phyloP scores from a whole-genome alignment of 495 filamentous ascomycete genomes.

The Neurospora sp. region DNA sequence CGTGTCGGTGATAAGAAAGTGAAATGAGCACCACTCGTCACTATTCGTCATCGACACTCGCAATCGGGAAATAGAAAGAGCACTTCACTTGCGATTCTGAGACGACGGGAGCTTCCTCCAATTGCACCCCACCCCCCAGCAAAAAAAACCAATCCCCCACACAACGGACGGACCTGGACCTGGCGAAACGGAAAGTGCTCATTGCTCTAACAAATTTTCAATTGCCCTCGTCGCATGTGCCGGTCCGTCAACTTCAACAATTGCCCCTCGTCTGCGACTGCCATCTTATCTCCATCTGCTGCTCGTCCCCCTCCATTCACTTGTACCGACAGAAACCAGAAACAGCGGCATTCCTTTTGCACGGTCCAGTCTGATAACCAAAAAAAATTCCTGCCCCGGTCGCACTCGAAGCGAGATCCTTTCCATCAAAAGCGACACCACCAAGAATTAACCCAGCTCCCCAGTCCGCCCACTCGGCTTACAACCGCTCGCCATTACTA shows the following conservation, averaged over 20 bases:
- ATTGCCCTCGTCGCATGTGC: not conserved
- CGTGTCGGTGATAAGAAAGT: not conserved
- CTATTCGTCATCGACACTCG: not conserved
- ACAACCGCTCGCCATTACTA: not conserved
- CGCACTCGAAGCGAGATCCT: not conserved
- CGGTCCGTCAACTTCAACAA: not conserved
- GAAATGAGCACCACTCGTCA: not conserved
- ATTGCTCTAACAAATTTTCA: not conserved
- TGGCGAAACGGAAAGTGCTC: not conserved
- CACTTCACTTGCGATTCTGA: not conserved
- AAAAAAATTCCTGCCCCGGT: not conserved
- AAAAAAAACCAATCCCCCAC: not conserved
- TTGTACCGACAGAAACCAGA: not conserved
- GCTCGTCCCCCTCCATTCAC: not conserved
- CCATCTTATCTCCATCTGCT: not conserved
- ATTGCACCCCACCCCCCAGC: not conserved
- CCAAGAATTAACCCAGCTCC: not conserved
- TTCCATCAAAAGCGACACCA: not conserved
- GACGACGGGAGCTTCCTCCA: not conserved
- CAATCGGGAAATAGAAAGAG: not conserved
- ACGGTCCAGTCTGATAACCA: not conserved
- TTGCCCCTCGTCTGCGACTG: not conserved
- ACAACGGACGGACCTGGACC: not conserved
- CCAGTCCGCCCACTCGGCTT: not conserved
- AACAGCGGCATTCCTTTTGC: not conserved